Evolutionary conservation across 257 asterid genomes (phyloP), one percentile per base, ranked within the genome.

Genomic region (Primulina huaijiensis): DNA sequence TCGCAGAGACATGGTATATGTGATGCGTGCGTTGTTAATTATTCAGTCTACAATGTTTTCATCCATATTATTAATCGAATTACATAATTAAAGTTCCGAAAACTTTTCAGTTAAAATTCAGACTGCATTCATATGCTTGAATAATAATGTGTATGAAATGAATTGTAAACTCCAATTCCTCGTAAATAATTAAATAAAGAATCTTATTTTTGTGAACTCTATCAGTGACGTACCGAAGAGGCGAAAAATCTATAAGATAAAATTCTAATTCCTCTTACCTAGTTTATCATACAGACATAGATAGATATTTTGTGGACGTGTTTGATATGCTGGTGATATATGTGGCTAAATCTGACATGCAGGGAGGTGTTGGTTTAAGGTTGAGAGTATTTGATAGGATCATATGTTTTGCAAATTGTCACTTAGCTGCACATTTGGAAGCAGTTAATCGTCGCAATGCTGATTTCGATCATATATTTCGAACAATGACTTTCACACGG

Each of bases 301-400:
- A 40, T 40, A 10, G 50, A 40, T 40, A 11, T 40, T 40, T 62
- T 38, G 11, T 33, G 7, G 12, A 3, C 27, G 3, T 66, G 63
- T 21, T 67, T 14, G 7, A 61, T 62, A 27, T n/a, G 27, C 27
- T n/a, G 14, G 20, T 50, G 19, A 38, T 67, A 21, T 33, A 12
- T n/a, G 52, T 25, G 19, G 52, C 60, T 60, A 19, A 10, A 72
- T 58, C 67, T 17, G 50, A 29, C 71, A 40, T 79, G 84, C 89
- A 94, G 96, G 98, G 99, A 19, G 99, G 96, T 64, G 99, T 94
- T 17, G 99, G 96, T 25, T 74, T 94, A 85, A 83, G 98, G 82
- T 71, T 94, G 85, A 88, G 99, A 76, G 98, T 94, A 70, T 89
- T 63, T 74, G 99, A 91, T 62, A 84, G 97, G 59, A 84, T 94